Conservation (phyloP, 2,329 filamentous ascomycete genomes). For the Basipetospora chlamydospora region DNA sequence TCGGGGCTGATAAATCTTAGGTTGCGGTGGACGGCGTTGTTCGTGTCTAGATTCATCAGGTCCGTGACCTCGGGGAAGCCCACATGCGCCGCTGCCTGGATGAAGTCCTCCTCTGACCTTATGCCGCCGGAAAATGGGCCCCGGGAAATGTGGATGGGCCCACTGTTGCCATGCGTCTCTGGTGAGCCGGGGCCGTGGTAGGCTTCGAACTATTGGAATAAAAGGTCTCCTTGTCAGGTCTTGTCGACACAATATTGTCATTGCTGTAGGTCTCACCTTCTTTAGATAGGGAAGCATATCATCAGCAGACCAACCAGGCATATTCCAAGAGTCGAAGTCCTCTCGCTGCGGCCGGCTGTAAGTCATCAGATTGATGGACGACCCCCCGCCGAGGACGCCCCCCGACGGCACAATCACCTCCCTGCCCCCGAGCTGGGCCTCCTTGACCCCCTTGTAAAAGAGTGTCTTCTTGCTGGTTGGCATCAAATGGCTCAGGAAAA, state of each 20-base stretch:
- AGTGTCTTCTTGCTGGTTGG: conserved; percentile 11
- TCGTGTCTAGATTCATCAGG: conserved; percentile 29
- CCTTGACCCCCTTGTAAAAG: conserved; percentile 13
- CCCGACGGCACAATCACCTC: conserved; percentile 12
- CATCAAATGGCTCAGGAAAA: conserved; percentile 11
- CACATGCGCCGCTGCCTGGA: conserved; percentile 27
- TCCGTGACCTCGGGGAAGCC: conserved; percentile 36
- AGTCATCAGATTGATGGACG: conserved; percentile 19
- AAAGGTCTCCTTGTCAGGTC: too few species aligned
- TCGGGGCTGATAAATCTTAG: conserved; percentile 30
- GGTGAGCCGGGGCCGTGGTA: conserved; percentile 12
- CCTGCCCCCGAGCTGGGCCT: conserved; percentile 12
- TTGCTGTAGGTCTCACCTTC: conserved; percentile 12
- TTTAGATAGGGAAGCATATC: conserved; percentile 18
- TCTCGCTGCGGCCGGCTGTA: conserved; percentile 17
- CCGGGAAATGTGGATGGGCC: conserved; percentile 35
- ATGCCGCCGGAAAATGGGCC: conserved; percentile 25
- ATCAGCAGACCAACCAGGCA: conserved; percentile 17
- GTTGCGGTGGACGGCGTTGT: conserved; percentile 20
- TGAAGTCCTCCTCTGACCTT: conserved; percentile 28
- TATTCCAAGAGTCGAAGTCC: conserved; percentile 20
- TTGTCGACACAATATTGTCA: too few species aligned
- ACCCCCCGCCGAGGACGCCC: conserved; percentile 17
- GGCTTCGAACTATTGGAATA: conserved; percentile 14
- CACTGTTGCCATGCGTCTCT: conserved; percentile 28